phyloP scores from a whole-genome alignment of 2,329 filamentous ascomycete species.

The Zelopaecilomyces penicillatus region DNA sequence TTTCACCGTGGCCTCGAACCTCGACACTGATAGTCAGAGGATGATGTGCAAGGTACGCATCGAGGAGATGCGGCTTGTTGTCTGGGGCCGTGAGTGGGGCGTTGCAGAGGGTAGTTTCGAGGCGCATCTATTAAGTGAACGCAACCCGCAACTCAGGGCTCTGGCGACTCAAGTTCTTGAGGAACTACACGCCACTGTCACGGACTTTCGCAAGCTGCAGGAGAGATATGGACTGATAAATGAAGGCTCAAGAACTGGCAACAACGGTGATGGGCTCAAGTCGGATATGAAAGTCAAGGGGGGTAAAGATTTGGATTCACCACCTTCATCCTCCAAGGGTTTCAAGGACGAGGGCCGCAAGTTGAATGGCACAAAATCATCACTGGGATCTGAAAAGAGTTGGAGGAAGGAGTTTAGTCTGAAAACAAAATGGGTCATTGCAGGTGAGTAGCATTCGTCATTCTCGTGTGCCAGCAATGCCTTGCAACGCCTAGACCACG shows the following conservation, averaged over 20 bases:
- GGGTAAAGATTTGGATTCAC: slow-evolving; percentile 12
- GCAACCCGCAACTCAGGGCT: slow-evolving; percentile 28
- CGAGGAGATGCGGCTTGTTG: slow-evolving; percentile 39
- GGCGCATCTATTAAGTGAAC: slow-evolving; percentile 29
- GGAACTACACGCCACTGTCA: slow-evolving; percentile 35
- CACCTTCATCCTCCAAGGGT: slow-evolving; percentile 13
- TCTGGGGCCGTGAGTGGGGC: slow-evolving; percentile 41
- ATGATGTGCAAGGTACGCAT: slow-evolving; percentile 40
- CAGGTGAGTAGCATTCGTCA: slow-evolving; percentile 17
- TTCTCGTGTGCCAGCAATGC: background rate
- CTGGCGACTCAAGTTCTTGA: slow-evolving; percentile 34
- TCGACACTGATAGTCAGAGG: slow-evolving; percentile 35
- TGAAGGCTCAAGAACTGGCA: slow-evolving; percentile 11
- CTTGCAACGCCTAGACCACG: background rate
- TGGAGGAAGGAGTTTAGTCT: slow-evolving; percentile 27
- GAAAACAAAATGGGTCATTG: slow-evolving; percentile 36
- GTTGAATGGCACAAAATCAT: slow-evolving; percentile 12
- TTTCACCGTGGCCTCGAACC: slow-evolving; percentile 33
- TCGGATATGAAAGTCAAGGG: slow-evolving; percentile 5
- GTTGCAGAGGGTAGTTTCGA: slow-evolving; percentile 37
- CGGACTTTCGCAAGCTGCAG: slow-evolving; percentile 33
- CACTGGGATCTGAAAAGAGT: slow-evolving; percentile 16
- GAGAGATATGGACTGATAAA: slow-evolving; percentile 34
- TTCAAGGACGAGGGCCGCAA: slow-evolving; percentile 15
- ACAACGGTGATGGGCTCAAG: slow-evolving; percentile 6